Base-by-base conservation (phyloP, 2,329 filamentous ascomycete genomes). In the Dryadomyces sulphureus region DNA sequence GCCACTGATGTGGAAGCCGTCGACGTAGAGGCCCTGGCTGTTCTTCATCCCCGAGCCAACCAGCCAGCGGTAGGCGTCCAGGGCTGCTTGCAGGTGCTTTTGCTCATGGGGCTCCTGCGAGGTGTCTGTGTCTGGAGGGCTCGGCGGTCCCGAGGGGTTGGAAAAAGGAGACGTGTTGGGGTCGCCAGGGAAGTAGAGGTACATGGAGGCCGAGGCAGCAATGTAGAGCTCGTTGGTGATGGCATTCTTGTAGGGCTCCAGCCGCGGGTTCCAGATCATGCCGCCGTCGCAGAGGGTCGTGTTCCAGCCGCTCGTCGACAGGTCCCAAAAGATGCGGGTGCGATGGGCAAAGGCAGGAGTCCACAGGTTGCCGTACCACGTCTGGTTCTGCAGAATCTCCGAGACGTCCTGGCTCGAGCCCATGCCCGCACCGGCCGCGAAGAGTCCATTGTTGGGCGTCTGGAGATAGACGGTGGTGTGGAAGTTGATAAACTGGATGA, bases 151-250 rank as follows among this genome's bases (percentile, higher is more conserved):
- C 11, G 30, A 55, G 11, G 51, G 35, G 45, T 56, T 54, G 48
- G 67, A 54, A 61, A 83, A 92, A 0, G 85, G 85, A 0, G 80
- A 79, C 19, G 72, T 67, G 52, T 89, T 86, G 32, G 71, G 63
- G 58, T 94, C 87, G 1, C 87, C 85, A 0, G 89, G 86, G 53
- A 89, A 93, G 57, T 90, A 75, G 5, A 92, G 72, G 58, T 94
- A 95, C 90, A 96, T 95, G 45, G 73, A 76, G 32, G 90, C 75
- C 20, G 84, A 92, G 0, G 86, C 87, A 0, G 89, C 73, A 49
- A 95, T 85, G 64, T 76, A 95, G 1, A 95, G 73, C 59, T 95
- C 79, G 57, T 95, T 95, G 25, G 90, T 96, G 55, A 96, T 93
- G 51, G 90, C 87, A 57, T 96, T 96, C 59, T 95, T 96, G 67